Conservation (phyloP, 116 monocot species). For the Posidonia oceanica region DNA sequence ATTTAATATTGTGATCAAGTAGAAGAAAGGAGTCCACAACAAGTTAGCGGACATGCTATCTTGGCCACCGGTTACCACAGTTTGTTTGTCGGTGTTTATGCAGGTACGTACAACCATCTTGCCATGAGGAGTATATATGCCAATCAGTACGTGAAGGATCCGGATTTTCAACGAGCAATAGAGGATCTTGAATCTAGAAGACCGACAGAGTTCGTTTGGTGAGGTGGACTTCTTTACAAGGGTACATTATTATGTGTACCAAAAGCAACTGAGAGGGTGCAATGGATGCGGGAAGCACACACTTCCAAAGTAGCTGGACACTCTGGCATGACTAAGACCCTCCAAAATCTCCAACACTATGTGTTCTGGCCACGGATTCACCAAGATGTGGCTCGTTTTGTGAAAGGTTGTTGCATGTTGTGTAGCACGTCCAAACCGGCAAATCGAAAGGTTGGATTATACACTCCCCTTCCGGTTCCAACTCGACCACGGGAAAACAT, state of each 20-base stretch:
- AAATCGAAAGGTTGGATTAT: constrained; percentile 1
- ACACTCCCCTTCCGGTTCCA: not conserved
- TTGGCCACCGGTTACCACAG: not conserved
- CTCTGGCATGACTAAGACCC: no score
- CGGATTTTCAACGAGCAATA: not conserved
- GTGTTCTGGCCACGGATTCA: no score
- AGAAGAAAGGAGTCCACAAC: constrained; percentile 10
- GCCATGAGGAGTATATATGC: not conserved
- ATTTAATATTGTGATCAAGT: constrained; percentile 5
- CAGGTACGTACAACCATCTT: not conserved
- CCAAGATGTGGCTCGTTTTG: not conserved
- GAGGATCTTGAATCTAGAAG: not conserved
- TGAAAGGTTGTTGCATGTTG: not conserved
- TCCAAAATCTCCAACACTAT: no score
- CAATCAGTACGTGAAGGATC: not conserved
- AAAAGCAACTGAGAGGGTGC: no score
- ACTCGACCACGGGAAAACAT: constrained; percentile 2
- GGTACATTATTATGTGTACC: not conserved
- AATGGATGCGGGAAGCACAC: no score
- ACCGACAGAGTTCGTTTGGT: not conserved
- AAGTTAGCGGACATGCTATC: constrained; percentile 8
- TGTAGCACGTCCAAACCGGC: not conserved
- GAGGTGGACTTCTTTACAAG: not conserved
- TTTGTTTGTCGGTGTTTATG: not conserved
- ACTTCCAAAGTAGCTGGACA: no score